Base-by-base conservation (phyloP, 352 stramenopile species). In the Phytophthora gonapodyides region DNA sequence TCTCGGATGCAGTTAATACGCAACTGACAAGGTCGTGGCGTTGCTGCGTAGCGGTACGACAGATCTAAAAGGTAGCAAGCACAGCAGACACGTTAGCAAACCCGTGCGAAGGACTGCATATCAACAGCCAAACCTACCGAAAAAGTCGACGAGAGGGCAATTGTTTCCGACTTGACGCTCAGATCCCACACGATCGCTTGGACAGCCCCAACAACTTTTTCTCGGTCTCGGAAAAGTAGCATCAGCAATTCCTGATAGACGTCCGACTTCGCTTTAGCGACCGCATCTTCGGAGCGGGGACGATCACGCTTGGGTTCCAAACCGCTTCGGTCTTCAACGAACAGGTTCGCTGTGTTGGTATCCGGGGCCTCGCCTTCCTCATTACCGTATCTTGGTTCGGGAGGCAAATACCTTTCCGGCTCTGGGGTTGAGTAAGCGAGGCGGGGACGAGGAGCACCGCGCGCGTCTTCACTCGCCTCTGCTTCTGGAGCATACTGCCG, bases 161-260 rank as follows among this genome's bases (percentile, higher is more conserved):
- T 49, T 27, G 52, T 67, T 44, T 77, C 61, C 10, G 51, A 67
- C 16, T 16, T 61, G n/a, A 54, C 38, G 27, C 48, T 61, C 27
- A 72, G 48, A 53, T 77, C 62, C 82, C 80, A 91, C 11, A 67
- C 57, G n/a, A 89, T 77, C 1, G 17, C 50, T 49, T 71, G 57
- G 2, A 88, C 30, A 8, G 46, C 30, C 24, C 42, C 36, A 30
- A 80, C 61, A 49, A 88, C 61, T 7, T 72, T 66, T 7, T 81
- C 53, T 35, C 56, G 67, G 64, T 87, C 68, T 38, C 64, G 63
- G 34, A 91, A 83, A 30, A 91, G 55, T 36, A 78, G 57, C n/a
- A 64, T 55, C 46, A 93, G 45, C 12, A 93, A 42, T 45, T 86
- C 73, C 41, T 89, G 75, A 47, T 93, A 93, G 24, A 67, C 61